Evolutionary conservation across 2,329 filamentous ascomycete genomes (phyloP).

Genomic region (Cryphonectria naterciae): DNA sequence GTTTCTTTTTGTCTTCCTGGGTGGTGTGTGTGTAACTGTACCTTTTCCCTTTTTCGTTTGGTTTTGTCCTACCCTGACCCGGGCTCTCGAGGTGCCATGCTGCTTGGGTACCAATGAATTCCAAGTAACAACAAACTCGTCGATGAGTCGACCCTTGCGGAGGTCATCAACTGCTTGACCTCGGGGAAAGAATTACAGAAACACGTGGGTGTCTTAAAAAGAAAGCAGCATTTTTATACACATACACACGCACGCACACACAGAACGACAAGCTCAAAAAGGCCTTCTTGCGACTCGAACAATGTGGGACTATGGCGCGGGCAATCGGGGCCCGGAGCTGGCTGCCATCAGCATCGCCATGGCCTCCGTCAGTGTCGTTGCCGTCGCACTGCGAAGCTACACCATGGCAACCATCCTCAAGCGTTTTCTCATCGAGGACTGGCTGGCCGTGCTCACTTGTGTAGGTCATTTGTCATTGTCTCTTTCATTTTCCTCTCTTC

Average conservation of each 20-base stretch:
- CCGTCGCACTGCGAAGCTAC: conserved; percentile 25
- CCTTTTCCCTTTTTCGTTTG: background rate
- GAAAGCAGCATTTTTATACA: too few relatives aligned
- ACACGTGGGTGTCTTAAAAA: background rate
- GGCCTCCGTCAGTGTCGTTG: conserved; percentile 24
- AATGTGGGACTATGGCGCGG: conserved; percentile 29
- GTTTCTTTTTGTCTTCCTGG: background rate
- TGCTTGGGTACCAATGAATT: conserved; percentile 6
- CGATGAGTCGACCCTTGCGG: conserved; percentile 15
- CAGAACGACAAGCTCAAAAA: background rate
- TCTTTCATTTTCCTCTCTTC: background rate
- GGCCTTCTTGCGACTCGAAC: background rate
- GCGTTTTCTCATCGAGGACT: conserved; percentile 28
- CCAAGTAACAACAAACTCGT: background rate
- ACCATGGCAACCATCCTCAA: conserved; percentile 28
- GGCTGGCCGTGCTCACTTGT: conserved; percentile 27
- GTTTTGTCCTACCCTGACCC: background rate
- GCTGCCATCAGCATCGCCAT: conserved; percentile 24
- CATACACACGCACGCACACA: background rate
- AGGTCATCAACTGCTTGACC: conserved; percentile 17
- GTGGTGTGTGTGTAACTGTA: too few relatives aligned
- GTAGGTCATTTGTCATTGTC: conserved; percentile 4
- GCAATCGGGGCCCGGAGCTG: conserved; percentile 26
- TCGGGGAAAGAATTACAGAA: conserved; percentile 8
- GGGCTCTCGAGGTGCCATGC: conserved; percentile 3